These are phyloP conservation scores for Aureobasidium musti DNA, from an alignment of 2,329 filamentous ascomycete species.

Conservation along the genomic window DNA sequence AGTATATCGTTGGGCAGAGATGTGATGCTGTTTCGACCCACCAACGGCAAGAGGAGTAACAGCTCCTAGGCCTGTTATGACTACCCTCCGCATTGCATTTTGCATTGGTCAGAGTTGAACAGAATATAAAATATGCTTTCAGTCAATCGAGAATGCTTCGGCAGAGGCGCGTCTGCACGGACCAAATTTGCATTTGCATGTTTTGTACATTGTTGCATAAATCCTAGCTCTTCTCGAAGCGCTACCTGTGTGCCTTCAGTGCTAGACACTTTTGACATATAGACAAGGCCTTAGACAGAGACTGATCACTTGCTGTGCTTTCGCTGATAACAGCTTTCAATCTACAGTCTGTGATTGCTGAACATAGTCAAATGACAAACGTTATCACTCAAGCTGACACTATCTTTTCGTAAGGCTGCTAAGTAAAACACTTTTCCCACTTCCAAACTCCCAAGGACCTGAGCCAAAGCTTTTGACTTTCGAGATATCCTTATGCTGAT, in stretches of 20 bases:
- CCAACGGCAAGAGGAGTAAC: constrained; percentile 48
- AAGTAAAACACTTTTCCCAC: constrained; percentile 1
- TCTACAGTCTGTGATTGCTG: background rate
- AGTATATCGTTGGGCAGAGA: background rate
- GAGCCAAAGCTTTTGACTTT: background rate
- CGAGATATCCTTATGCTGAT: background rate
- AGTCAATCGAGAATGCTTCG: background rate
- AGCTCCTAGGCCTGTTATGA: constrained; percentile 53
- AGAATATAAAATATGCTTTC: background rate
- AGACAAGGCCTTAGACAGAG: too few relatives aligned
- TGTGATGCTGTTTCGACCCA: background rate
- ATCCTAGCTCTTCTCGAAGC: background rate
- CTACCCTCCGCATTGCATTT: constrained; percentile 54
- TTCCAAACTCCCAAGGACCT: background rate
- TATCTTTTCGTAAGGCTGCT: constrained; percentile 7
- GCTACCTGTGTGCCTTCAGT: background rate
- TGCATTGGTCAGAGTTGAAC: constrained; percentile 21
- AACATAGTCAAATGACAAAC: background rate
- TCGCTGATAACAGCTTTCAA: too few relatives aligned
- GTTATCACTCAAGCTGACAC: constrained; percentile 7
- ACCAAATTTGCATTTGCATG: background rate
- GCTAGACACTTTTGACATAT: background rate
- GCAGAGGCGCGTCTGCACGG: constrained; percentile 6
- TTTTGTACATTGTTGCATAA: background rate
- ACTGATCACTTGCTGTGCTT: background rate